These are phyloP conservation scores for Quercus agrifolia DNA, from an alignment of 306 rosid genomes.

Conservation along the genomic window DNA sequence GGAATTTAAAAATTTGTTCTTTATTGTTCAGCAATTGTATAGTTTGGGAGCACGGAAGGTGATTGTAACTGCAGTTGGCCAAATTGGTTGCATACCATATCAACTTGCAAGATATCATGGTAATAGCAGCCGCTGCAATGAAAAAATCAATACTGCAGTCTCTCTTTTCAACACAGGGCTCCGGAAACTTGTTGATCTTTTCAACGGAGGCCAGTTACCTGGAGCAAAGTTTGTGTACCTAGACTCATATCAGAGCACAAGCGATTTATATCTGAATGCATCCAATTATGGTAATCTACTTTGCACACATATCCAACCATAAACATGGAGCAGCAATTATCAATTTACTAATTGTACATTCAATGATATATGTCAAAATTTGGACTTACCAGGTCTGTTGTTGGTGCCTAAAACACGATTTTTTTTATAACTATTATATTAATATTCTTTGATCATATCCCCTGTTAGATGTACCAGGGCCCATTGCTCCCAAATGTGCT, in stretches of 20 bases:
- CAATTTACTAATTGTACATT: no score
- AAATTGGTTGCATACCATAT: constrained; percentile 91
- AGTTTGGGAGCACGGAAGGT: constrained; percentile 85
- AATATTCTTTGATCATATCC: no score
- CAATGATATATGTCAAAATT: no score
- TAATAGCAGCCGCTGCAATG: constrained; percentile 67
- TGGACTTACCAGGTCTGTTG: no score
- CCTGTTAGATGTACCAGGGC: no score
- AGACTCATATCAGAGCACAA: constrained; percentile 61
- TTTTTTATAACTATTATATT: no score
- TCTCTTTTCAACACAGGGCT: constrained; percentile 68
- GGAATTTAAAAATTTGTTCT: not conserved
- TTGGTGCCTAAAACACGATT: no score
- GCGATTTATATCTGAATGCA: constrained; percentile 49
- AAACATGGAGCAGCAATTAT: not conserved
- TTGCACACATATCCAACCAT: not conserved
- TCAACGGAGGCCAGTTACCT: constrained; percentile 66
- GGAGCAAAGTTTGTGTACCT: constrained; percentile 81
- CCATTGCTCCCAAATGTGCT: no score
- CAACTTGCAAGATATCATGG: constrained; percentile 64
- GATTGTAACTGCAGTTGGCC: constrained; percentile 72
- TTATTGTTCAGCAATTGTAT: constrained; percentile 55
- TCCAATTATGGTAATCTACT: constrained; percentile 39
- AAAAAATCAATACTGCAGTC: constrained; percentile 69
- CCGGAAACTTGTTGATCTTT: constrained; percentile 46